Conservation (phyloP, 2,329 filamentous ascomycete genomes). For the Xylariaceae sp. region DNA sequence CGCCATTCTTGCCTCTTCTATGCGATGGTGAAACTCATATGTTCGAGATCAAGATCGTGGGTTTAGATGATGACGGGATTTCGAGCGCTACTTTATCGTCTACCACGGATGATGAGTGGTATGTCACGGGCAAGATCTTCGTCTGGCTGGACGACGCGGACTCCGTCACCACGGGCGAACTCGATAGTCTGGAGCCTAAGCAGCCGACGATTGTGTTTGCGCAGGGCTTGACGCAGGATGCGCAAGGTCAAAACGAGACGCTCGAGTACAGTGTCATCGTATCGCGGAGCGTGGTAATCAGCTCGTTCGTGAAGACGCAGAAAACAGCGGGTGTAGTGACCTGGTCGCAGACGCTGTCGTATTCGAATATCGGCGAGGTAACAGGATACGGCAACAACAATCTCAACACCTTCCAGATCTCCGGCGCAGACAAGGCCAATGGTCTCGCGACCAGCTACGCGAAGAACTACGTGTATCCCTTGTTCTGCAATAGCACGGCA, state of each 20-base stretch:
- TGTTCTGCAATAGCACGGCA: conserved; percentile 52
- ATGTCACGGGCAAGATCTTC: conserved; percentile 74
- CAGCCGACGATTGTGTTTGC: conserved; percentile 46
- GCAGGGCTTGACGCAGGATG: conserved; percentile 41
- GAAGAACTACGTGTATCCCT: conserved; percentile 52
- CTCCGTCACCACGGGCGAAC: conserved; percentile 47
- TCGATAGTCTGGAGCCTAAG: conserved; percentile 29
- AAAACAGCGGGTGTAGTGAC: conserved; percentile 37
- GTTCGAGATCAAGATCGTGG: conserved; percentile 63
- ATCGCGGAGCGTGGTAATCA: conserved; percentile 49
- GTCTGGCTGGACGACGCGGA: conserved; percentile 58
- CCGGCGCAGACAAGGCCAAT: conserved; percentile 41
- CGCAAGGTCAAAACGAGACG: conserved; percentile 52
- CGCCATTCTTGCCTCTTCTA: conserved; percentile 66
- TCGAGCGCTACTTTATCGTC: conserved; percentile 45
- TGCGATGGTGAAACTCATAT: conserved; percentile 60
- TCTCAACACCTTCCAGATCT: conserved; percentile 32
- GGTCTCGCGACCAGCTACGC: conserved; percentile 31
- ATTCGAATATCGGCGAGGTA: conserved; percentile 46
- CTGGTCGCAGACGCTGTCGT: conserved; percentile 56
- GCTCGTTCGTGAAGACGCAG: conserved; percentile 47
- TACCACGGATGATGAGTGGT: conserved; percentile 63
- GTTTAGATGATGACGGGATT: conserved; percentile 52
- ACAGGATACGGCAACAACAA: conserved; percentile 29
- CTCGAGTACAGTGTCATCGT: conserved; percentile 55